These are phyloP conservation scores for Collariella sp. DNA, from an alignment of 495 filamentous ascomycete species.

Conservation along the genomic window DNA sequence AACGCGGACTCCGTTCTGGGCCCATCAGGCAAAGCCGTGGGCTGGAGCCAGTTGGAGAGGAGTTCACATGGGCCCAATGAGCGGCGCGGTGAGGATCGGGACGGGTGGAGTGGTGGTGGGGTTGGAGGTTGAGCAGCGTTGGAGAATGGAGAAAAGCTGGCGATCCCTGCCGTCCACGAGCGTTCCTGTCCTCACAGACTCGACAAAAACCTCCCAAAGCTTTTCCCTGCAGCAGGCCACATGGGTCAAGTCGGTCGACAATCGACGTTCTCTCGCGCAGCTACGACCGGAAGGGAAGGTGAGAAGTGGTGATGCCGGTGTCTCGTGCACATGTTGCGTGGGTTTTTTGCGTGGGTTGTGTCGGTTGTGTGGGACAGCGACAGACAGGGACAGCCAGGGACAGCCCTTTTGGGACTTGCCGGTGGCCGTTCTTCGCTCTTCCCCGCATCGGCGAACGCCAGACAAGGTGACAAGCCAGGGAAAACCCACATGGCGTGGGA, in stretches of 20 bases:
- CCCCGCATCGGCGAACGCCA: no score
- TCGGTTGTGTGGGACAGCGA: no score
- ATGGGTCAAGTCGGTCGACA: not conserved
- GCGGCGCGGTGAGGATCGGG: not conserved
- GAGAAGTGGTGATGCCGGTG: not conserved
- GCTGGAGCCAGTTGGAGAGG: not conserved
- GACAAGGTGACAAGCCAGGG: no score
- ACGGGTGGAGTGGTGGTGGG: slow-evolving; percentile 1
- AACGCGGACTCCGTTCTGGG: not conserved
- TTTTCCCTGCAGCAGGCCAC: not conserved
- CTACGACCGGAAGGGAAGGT: slow-evolving; percentile 3
- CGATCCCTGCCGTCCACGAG: slow-evolving; percentile 4
- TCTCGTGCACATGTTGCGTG: no score
- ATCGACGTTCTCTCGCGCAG: not conserved
- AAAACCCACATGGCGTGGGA: no score
- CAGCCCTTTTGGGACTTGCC: no score
- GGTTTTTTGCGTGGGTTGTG: no score
- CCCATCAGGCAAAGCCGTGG: not conserved
- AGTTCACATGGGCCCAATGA: slow-evolving; percentile 1
- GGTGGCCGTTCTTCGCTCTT: no score
- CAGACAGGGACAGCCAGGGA: no score
- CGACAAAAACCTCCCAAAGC: not conserved
- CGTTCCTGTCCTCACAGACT: not conserved
- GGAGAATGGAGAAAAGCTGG: not conserved
- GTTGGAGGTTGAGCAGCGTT: not conserved